These are phyloP conservation scores for Gymnopus androsaceus DNA, from an alignment of 1,284 basidiomycete species.

Conservation along the genomic window DNA sequence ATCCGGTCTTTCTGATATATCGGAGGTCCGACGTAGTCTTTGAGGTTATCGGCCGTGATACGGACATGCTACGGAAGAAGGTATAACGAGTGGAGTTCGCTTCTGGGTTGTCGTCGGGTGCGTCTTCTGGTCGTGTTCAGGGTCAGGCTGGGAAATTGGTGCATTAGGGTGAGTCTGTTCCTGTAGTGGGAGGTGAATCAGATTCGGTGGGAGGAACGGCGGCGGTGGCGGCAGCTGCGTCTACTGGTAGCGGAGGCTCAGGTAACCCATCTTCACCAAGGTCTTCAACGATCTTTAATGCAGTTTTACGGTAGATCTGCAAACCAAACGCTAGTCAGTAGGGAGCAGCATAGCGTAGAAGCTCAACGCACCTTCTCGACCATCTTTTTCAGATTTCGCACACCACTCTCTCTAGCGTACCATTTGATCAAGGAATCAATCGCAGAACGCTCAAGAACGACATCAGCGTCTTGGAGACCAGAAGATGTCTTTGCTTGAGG, in stretches of 20 bases:
- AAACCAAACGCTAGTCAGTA: constrained; percentile 7
- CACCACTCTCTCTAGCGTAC: constrained; percentile 96
- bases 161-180: constrained; percentile 16
- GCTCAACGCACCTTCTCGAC: constrained; percentile 79
- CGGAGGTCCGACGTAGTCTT: constrained; percentile 96
- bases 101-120: constrained; percentile 71
- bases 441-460: constrained; percentile 74
- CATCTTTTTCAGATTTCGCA: constrained; percentile 92
- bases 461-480: constrained; percentile 84
- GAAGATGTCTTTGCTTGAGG: constrained; percentile 94
- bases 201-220: too few species aligned
- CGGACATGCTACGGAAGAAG: constrained; percentile 77
- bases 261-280: constrained; percentile 89
- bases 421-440: constrained; percentile 94
- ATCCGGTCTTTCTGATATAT: constrained; percentile 95
- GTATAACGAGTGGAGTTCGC: constrained; percentile 82
- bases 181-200: constrained; percentile 32
- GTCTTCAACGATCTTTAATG: constrained; percentile 89
- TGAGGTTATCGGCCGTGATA: constrained; percentile 86
- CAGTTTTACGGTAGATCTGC: constrained; percentile 98
- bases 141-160: neutral
- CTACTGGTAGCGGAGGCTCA: constrained; percentile 48
- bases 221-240: constrained; percentile 40
- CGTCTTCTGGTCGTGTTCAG: constrained; percentile 7
- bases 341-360: neutral